Evolutionary conservation across 108 stramenopile species (phyloP), one percentile per base, ranked within the genome.

Genomic region (Mediolabrus comicus): DNA sequence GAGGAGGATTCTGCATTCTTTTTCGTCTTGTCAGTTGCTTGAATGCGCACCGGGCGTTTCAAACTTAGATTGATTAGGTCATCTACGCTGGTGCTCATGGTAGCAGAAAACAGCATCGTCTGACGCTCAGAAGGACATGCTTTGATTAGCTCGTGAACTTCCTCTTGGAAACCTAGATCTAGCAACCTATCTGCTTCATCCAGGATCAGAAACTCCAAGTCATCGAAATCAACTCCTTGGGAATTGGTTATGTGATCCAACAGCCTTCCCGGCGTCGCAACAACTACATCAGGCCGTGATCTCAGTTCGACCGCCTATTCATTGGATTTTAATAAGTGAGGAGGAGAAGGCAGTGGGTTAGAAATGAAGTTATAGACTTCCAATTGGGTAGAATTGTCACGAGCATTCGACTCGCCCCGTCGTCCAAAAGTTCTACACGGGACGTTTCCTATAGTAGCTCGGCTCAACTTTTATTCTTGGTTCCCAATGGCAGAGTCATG

Each of bases 131-230:
- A 27, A 16, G 98, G 98, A 35, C 89, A 94, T 2, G 92, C 65
- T 60, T 95, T 93, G 66, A 25, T 4, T 87, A 89, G 24, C 91
- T 35, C 61, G 65, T 98, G 69, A n/a, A 99, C 61, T 83, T 97
- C 89, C 8, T 82, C 82, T n/a, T 87, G 88, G 72, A 98, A 98
- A 41, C 96, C 97, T 93, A 96, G 93, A 59, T 97, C 96, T 8
- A 97, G 69, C 8, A 98, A 74, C 43, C 82, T 93, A 72, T 97
- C 83, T 1, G 80, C 80, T 60, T 80, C 80, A 57, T 81, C 80
- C 10, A 81, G 46, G 16, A 80, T 64, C n/a, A 84, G 53, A 3
- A 53, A 36, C 22, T 78, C 55, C 6, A 84, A 60, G 24, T 76
- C 64, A 27, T 65, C 33, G 69, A 83, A 60, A 13, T 75, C 65